A percentile compares a stretch with the other conserved stretches of the same genome.
phyloP scores from a whole-genome alignment of 176 grass and related monocot genomes.

The Tillandsia fasciculata region DNA sequence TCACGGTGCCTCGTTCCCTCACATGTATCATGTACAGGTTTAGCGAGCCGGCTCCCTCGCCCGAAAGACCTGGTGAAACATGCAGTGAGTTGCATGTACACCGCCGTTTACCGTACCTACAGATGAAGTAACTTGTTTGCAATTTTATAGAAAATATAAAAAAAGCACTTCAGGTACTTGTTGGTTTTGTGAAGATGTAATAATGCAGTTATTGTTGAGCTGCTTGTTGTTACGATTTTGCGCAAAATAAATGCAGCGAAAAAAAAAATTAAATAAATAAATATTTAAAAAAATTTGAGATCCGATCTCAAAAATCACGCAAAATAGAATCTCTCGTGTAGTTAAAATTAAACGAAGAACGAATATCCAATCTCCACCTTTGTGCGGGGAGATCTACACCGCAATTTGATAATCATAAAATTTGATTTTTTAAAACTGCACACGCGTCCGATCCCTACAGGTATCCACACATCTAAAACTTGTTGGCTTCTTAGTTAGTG shows the following conservation, averaged over 20 bases:
- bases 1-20: neutral
- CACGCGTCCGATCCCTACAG: too few relatives aligned
- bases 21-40: slow-evolving; percentile 22
- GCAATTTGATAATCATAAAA: too few relatives aligned
- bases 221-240: neutral
- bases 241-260: too few relatives aligned
- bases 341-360: too few relatives aligned
- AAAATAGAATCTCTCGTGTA: too few relatives aligned
- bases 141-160: neutral
- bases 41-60: slow-evolving; percentile 67
- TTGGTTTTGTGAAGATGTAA: neutral
- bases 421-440: too few relatives aligned
- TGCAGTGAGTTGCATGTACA: slow-evolving; percentile 89
- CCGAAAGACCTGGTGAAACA: slow-evolving; percentile 58
- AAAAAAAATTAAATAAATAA: too few relatives aligned
- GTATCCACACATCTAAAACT: neutral
- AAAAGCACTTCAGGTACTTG: neutral
- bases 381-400: too few relatives aligned
- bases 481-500: neutral
- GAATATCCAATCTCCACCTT: too few relatives aligned
- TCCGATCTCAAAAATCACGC: too few relatives aligned
- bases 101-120: slow-evolving; percentile 62
- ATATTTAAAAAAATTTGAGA: too few relatives aligned
- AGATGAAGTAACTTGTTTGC: slow-evolving; percentile 16
- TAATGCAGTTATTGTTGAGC: neutral